Conservation (phyloP, 2,329 filamentous ascomycete species). For the Fusarium equiseti region DNA sequence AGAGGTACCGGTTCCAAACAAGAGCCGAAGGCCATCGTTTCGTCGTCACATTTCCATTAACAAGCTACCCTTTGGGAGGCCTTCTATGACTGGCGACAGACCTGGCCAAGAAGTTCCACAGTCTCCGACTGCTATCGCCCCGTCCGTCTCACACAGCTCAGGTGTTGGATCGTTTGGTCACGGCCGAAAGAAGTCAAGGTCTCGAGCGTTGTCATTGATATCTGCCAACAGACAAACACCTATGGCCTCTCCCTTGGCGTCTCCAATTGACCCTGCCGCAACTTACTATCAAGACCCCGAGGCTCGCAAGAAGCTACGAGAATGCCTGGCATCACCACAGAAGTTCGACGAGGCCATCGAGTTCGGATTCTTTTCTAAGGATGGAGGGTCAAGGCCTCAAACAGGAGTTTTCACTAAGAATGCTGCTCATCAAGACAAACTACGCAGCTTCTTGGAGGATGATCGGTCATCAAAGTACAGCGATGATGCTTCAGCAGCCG, state of each 20-base stretch:
- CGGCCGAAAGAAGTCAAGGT: slow-evolving; percentile 64
- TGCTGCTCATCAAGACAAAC: slow-evolving; percentile 59
- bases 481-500: slow-evolving; percentile 66
- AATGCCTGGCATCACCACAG: slow-evolving; percentile 88
- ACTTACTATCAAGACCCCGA: slow-evolving; percentile 92
- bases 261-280: slow-evolving; percentile 74
- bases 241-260: slow-evolving; percentile 41
- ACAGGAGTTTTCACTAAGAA: slow-evolving; percentile 48
- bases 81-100: slow-evolving; percentile 64
- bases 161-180: slow-evolving; percentile 50
- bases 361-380: slow-evolving; percentile 85
- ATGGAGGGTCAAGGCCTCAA: slow-evolving; percentile 53
- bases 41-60: slow-evolving; percentile 79
- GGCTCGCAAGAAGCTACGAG: slow-evolving; percentile 84
- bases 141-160: slow-evolving; percentile 41
- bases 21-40: slow-evolving; percentile 69
- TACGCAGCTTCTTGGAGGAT: slow-evolving; percentile 69
- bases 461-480: slow-evolving; percentile 68
- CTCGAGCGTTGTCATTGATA: slow-evolving; percentile 67
- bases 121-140: slow-evolving; percentile 43
- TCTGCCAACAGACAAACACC: slow-evolving; percentile 58
- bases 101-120: slow-evolving; percentile 58
- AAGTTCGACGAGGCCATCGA: slow-evolving; percentile 97
- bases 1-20: slow-evolving; percentile 58
- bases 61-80: slow-evolving; percentile 72